Percentiles rank a stretch among this genome's conserved stretches.
Conservation (phyloP, 139 green algal genomes). For the Desmodesmus armatus region DNA sequence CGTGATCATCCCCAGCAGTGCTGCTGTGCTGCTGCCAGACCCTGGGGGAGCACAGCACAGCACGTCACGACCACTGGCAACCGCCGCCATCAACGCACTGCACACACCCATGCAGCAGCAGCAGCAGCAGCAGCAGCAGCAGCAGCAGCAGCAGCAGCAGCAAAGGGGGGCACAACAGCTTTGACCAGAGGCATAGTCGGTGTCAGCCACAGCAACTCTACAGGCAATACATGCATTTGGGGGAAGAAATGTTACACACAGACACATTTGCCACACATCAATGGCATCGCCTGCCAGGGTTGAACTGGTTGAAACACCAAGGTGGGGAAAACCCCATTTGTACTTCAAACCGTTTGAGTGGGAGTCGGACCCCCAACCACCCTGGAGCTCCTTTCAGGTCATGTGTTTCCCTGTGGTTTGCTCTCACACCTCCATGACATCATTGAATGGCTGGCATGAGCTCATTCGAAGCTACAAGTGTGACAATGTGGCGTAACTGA, state of each 20-base stretch:
- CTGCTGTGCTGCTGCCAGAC: constrained; percentile 63
- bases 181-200: too few species aligned
- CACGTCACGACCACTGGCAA: constrained; percentile 58
- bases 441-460: too few species aligned
- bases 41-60: constrained; percentile 55
- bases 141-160: not conserved
- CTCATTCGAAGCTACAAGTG: too few species aligned
- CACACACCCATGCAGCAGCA: constrained; percentile 20
- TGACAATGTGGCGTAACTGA: too few species aligned
- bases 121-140: not conserved
- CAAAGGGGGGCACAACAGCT: not conserved
- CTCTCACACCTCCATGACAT: too few species aligned
- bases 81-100: too few species aligned
- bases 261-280: not conserved
- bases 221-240: not conserved
- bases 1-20: constrained; percentile 60
- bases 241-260: not conserved
- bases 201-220: not conserved
- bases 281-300: not conserved
- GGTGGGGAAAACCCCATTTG: too few species aligned
- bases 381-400: too few species aligned
- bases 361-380: too few species aligned
- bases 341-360: too few species aligned
- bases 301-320: not conserved
- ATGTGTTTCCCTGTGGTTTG: too few species aligned